Percentiles rank a stretch among this genome's conserved stretches.
Conservation (phyloP, 164 flowering plant genomes). For the Houttuynia cordata region DNA sequence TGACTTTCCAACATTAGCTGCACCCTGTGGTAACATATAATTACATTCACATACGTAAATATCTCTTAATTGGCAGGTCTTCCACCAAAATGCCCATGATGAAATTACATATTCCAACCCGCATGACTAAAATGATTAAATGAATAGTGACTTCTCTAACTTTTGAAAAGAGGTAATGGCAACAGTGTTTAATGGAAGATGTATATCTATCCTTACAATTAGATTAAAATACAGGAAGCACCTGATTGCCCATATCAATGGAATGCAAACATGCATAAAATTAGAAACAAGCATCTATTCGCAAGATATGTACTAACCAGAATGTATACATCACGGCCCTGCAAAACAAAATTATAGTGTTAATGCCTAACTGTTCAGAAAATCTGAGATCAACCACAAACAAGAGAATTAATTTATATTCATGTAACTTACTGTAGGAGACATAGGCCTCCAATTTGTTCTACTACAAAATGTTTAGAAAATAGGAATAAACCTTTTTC, state of each 20-base stretch:
- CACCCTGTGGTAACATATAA: conserved; percentile 36
- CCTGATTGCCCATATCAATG: background rate
- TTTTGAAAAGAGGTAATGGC: too few relatives aligned
- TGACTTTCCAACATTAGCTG: conserved; percentile 97
- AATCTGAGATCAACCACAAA: background rate
- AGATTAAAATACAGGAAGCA: too few relatives aligned
- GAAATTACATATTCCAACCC: too few relatives aligned
- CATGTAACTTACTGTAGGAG: background rate
- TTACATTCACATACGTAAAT: background rate
- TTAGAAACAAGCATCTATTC: background rate
- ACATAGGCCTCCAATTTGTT: too few relatives aligned
- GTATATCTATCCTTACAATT: too few relatives aligned
- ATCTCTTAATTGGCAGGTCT: too few relatives aligned
- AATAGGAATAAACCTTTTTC: conserved; percentile 54
- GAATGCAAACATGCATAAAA: background rate
- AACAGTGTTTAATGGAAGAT: too few relatives aligned
- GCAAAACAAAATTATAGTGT: conserved; percentile 25
- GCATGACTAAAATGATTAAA: too few relatives aligned
- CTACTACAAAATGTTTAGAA: too few relatives aligned
- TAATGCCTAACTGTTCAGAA: background rate
- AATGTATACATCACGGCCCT: conserved; percentile 97
- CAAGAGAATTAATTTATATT: background rate
- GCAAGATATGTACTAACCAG: conserved; percentile 48
- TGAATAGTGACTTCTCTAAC: too few relatives aligned
- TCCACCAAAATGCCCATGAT: too few relatives aligned